Evolutionary conservation across 75 land plant genomes (phyloP), one percentile per base, ranked within the genome.

Genomic region (Pinus tabuliformis): DNA sequence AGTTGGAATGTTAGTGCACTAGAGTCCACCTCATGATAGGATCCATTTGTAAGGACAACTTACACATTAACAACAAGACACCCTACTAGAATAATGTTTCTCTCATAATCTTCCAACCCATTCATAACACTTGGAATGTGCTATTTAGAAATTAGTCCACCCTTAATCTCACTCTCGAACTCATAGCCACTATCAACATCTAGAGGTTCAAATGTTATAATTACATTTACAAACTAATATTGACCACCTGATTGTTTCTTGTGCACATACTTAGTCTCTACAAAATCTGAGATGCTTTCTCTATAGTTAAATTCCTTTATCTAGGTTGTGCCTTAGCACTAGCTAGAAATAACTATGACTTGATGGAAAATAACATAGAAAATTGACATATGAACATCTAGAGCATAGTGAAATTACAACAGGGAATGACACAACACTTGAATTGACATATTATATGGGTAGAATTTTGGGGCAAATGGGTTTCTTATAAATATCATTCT

Each of bases 151-250:
- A 97, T 95, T 59, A 82, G 85, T n/a, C 99, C 99, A 77, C 99
- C 99, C 78, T 97, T 97, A 58, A 97, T 97, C 77, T 86, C 99
- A 82, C 98, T 94, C 88, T 97, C 92, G 85, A 97, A 97, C 59
- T 97, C 98, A 65, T 94, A 97, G 2, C 99, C 99, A 77, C 88
- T 83, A 5, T 95, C 98, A 26, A 95, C 78, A 61, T 92, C 92
- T 81, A 94, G 36, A 4, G 99, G 99, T 76, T 97, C 98, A 73
- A 94, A 94, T 70, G 89, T 82, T 15, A 97, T 84, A 42, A 89
- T 93, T 42, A 94, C 81, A 57, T 97, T 98, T 59, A 98, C 99
- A 86, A 94, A 97, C 88, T 97, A 98, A 4, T 98, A 98, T 76
- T 86, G 89, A 52, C 98, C 99, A 70, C 98, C 98, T 21, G 99